Conservation (phyloP, 768 basidiomycete species). For the Leucocoprinus sp. region DNA sequence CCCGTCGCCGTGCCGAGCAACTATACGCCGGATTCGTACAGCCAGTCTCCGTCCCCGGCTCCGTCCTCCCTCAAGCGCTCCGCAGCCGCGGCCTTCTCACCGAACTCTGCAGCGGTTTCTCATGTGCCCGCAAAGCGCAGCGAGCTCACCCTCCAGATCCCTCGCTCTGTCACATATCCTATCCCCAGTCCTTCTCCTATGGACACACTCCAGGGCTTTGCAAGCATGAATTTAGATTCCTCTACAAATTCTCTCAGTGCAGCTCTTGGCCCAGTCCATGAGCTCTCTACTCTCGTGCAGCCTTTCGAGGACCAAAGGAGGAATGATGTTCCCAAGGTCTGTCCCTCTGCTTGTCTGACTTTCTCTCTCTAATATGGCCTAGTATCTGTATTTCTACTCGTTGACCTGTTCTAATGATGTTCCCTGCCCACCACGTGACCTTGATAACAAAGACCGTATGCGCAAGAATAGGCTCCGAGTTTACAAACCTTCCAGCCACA, state of each 20-base stretch:
- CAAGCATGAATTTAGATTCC: conserved; percentile 49
- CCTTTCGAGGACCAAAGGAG: conserved; percentile 42
- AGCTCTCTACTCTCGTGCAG: conserved; percentile 45
- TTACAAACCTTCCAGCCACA: conserved; percentile 8
- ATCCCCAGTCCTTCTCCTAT: conserved; percentile 41
- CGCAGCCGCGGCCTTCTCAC: conserved; percentile 72
- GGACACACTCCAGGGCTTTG: conserved; percentile 49
- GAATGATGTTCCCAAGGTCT: conserved; percentile 49
- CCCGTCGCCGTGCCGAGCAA: not conserved
- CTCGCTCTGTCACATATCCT: conserved; percentile 24
- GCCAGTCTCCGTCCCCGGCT: conserved; percentile 8
- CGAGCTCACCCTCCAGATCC: conserved; percentile 10
- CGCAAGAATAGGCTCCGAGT: no score
- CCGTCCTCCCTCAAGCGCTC: conserved; percentile 45
- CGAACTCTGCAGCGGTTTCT: conserved; percentile 21
- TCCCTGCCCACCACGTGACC: no score
- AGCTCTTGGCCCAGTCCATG: conserved; percentile 10
- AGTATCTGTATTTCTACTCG: conserved; percentile 75
- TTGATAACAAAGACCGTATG: no score
- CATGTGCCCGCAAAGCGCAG: no score
- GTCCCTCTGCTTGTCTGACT: conserved; percentile 13
- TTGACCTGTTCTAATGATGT: conserved; percentile 73
- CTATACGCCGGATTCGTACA: conserved; percentile 11
- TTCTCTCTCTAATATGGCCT: conserved; percentile 3
- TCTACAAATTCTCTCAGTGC: conserved; percentile 13